Base-by-base conservation (phyloP, 768 basidiomycete species). In the Termitomyces sp. region DNA sequence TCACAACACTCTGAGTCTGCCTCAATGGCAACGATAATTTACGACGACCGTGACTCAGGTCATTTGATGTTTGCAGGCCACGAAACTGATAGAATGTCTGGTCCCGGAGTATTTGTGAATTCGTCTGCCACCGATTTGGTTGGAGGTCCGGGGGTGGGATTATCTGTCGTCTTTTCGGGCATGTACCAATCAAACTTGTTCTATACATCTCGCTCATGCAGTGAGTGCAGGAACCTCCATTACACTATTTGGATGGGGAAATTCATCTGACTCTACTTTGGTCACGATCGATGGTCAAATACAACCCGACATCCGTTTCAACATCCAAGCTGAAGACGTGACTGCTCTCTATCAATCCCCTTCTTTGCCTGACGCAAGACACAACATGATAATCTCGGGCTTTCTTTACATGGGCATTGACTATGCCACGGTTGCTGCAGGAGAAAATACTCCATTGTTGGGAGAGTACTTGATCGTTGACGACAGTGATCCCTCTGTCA, bases 391-490 rank as follows among this genome's bases (percentile, higher is more conserved):
- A 16, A 14, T 55, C 23, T 55, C 54, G 6, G 45, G 27, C n/a
- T n/a, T n/a, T n/a, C n/a, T n/a, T n/a, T n/a, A n/a, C n/a, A n/a
- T n/a, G n/a, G n/a, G n/a, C n/a, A n/a, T 55, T 32, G 45, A 59
- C 42, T 59, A 50, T 35, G 32, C 38, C 19, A 16, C 45, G 14
- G 46, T 59, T 6, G 32, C 52, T 38, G 52, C 57, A 32, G 57
- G 57, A 9, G 9, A 59, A 0, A 41, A 54, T 11, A 59, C 57
- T 5, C 40, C 38, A 8, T 34, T 59, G 23, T n/a, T 16, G 0
- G 48, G 42, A 21, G 19, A 54, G 8, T 29, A 10, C 3, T 34
- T 58, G 31, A 41, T 59, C 21, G 27, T 51, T 9, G 53, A 59
- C 29, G 48, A 59, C 14, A 31, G 23, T 3, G 58, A 59, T 35